Evolutionary conservation across 345 rosid species (phyloP), one percentile per base, ranked within the genome.

Genomic region (Theobroma cacao): DNA sequence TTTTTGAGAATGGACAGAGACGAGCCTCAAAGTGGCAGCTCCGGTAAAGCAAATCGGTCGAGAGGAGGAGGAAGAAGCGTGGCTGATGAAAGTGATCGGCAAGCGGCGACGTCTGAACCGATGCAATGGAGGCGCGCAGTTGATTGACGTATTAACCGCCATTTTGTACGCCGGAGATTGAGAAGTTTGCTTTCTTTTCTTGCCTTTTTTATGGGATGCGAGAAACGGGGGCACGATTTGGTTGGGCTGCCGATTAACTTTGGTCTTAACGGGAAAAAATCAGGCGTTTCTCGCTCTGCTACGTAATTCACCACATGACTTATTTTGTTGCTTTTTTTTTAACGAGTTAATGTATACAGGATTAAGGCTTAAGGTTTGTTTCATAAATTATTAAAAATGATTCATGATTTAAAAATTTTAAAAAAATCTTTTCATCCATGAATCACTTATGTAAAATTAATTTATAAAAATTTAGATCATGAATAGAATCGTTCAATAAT

Each of bases 1-100:
- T 73, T 79, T 80, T 67, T 80, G 88, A 41, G 87, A 89, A 65
- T 85, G 91, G 59, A 86, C 83, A 4, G 83, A 78, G 70, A 89
- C 66, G 86, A 85, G 79, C 82, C 84, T 68, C 76, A 82, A 81
- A 20, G 31, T 77, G 47, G 78, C 84, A 75, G 86, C 61, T 62
- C 61, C 82, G 31, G 22, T 10, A 59, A 74, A 81, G 80, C 76
- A 86, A 75, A 65, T 4, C 50, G 83, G 79, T 2, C 79, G 83
- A 50, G 13, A 68, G 8, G 79, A 77, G 40, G 72, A 6, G 55
- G 36, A 69, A 10, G 36, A 69, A 10, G 18, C 20, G 33, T 81
- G 85, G 59, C 58, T 59, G 79, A 83, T 62, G 80, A 81, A 81
- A 68, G 66, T 12, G n/a, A 75, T 75, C 48, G 85, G 68, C 2